Evolutionary conservation across 345 rosid genomes (phyloP).

Genomic region (Brassica napus): Da-Ae NC_063437.1:15060501-15061000

Average conservation of each 20-base stretch:
- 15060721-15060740: constrained; percentile 95
- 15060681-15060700: constrained; percentile 86
- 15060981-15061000: too few species aligned
- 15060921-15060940: constrained; percentile 79
- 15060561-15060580: constrained; percentile 30
- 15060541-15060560: constrained; percentile 66
- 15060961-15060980: background rate
- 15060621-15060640: constrained; percentile 94
- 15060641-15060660: constrained; percentile 89
- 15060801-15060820: background rate
- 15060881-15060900: constrained; percentile 75
- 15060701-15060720: constrained; percentile 94
- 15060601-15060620: constrained; percentile 33
- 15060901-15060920: constrained; percentile 67
- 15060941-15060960: constrained; percentile 86
- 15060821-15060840: background rate
- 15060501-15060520: constrained; percentile 95
- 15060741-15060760: constrained; percentile 90
- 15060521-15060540: constrained; percentile 85
- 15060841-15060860: constrained; percentile 10
- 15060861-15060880: constrained; percentile 74
- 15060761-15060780: constrained; percentile 61
- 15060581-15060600: constrained; percentile 13
- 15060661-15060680: constrained; percentile 89
- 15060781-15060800: constrained; percentile 17